Base-by-base conservation (phyloP, 768 basidiomycete species). In the Lyophyllum decastes region DNA sequence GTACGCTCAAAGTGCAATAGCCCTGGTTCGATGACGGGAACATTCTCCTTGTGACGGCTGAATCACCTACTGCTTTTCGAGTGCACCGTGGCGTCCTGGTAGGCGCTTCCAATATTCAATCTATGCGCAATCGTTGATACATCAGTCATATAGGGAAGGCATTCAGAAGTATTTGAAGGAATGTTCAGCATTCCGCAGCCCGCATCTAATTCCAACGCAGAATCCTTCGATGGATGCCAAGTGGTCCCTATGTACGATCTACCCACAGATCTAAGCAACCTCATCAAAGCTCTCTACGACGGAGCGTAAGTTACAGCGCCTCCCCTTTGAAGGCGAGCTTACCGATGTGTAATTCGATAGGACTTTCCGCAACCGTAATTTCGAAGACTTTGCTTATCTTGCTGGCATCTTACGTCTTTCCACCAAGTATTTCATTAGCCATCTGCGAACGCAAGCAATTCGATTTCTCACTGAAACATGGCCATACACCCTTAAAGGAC, bases 21-120 rank as follows among this genome's bases (percentile, higher is more conserved):
- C 83, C 82, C 16, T 85, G 81, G 81, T 83, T 87, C 63, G 81
- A 84, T 22, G 84, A 85, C 61, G 84, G 84, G 17, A 87, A 85
- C 65, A 74, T 86, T 47, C 69, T 85, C 17, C 73, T 87, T 3
- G 67, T 81, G 38, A 77, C 79, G 7, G 67, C 76, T 33, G 73
- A 76, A 45, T 63, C 69, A 50, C 71, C 68, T 4, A 76, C 76
- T 34, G 79, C 78, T 1, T 85, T 85, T 73, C 83, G 79, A 33
- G 74, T 85, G 5, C 85, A 86, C 64, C 77, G 75, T 34, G 77
- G 79, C 55, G 74, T 80, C 43, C 70, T 78, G 52, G 75, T 76
- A 64, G 49, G 70, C 22, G 10, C 16, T 3, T 4, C 35, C 55
- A 48, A 22, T 47, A 25, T 41, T 47, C 44, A 27, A 47, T 43